phyloP scores from a whole-genome alignment of 208 protist species.

The Leishmania lainsoni region DNA sequence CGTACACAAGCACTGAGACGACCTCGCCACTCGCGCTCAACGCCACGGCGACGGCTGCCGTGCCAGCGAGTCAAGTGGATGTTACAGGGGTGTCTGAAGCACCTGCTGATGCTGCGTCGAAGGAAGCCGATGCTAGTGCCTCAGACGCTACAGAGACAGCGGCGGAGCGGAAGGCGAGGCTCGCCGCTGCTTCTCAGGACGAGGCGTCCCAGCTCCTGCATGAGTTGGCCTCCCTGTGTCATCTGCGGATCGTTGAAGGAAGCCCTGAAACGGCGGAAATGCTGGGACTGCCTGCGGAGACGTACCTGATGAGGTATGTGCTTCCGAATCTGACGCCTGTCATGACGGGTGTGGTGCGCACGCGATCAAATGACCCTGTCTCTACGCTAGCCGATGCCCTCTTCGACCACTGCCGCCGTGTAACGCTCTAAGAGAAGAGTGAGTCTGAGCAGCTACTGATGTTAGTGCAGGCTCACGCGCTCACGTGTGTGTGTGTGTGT shows the following conservation, averaged over 20 bases:
- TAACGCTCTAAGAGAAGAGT: conserved; percentile 15
- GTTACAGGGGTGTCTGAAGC: background rate
- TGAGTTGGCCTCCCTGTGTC: conserved; percentile 58
- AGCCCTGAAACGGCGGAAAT: conserved; percentile 20
- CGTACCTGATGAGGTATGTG: conserved; percentile 94
- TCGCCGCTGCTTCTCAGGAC: conserved; percentile 28
- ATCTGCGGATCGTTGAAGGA: conserved; percentile 64
- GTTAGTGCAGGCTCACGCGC: background rate
- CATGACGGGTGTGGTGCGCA: conserved; percentile 86
- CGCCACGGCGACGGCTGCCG: background rate
- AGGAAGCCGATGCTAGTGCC: background rate
- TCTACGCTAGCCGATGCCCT: conserved; percentile 90
- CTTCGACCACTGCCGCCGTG: conserved; percentile 79
- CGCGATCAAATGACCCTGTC: conserved; percentile 91
- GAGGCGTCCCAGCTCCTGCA: conserved; percentile 35
- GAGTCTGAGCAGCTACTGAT: background rate
- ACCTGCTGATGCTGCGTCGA: background rate
- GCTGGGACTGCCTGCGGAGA: conserved; percentile 67
- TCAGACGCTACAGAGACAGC: conserved; percentile 16
- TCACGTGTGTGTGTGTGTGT: background rate
- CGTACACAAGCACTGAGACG: background rate
- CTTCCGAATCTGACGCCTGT: conserved; percentile 91
- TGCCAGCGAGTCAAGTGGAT: background rate
- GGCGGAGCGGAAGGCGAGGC: conserved; percentile 13
- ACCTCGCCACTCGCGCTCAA: background rate